phyloP scores from a whole-genome alignment of 164 flowering plant species.

The Chloranthus sessilifolius region DNA sequence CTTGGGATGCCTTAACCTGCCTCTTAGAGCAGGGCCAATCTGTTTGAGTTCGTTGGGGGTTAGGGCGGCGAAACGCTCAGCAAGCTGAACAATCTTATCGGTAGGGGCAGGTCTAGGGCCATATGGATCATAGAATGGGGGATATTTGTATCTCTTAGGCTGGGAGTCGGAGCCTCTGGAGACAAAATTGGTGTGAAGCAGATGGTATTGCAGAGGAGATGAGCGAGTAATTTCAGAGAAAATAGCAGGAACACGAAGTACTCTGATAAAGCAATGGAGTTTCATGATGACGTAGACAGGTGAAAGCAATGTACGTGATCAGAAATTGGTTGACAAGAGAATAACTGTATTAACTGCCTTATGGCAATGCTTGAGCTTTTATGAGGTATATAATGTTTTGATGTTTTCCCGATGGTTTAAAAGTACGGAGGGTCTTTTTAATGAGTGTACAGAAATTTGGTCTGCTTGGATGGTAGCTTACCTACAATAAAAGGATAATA shows the following conservation, averaged over 20 bases:
- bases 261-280: constrained; percentile 26
- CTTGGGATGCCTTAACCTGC: constrained; percentile 52
- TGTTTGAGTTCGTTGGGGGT: constrained; percentile 59
- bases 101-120: constrained; percentile 82
- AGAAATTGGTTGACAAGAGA: neutral
- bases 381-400: too few relatives aligned
- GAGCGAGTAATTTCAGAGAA: constrained; percentile 18
- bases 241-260: constrained; percentile 16
- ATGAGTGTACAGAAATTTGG: too few relatives aligned
- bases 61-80: constrained; percentile 66
- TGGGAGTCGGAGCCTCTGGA: constrained; percentile 64
- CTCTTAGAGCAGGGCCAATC: constrained; percentile 50
- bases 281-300: constrained; percentile 32
- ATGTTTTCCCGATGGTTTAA: too few relatives aligned
- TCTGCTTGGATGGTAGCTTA: too few relatives aligned
- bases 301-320: constrained; percentile 3
- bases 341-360: neutral
- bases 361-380: too few relatives aligned
- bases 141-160: constrained; percentile 67
- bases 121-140: constrained; percentile 70
- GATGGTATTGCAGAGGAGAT: constrained; percentile 33
- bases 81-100: constrained; percentile 61
- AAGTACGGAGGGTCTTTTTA: too few relatives aligned
- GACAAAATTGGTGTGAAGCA: constrained; percentile 56
- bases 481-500: too few relatives aligned